phyloP scores from a whole-genome alignment of 768 basidiomycete species.

The Terana coerulea region DNA sequence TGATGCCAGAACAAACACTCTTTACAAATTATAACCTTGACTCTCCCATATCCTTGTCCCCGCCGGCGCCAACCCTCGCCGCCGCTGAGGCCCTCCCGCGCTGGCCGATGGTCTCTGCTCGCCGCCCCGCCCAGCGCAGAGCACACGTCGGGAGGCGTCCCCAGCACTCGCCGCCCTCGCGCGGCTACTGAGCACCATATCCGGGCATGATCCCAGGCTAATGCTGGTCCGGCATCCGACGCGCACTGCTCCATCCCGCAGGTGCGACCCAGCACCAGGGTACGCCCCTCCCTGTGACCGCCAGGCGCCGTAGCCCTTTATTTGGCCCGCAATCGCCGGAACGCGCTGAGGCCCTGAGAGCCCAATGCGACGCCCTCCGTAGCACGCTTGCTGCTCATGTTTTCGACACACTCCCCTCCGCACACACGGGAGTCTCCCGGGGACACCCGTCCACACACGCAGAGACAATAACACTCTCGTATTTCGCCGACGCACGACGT shows the following conservation, averaged over 20 bases:
- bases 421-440: too few relatives aligned
- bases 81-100: not conserved
- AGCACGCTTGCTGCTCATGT: not conserved
- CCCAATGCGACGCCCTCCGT: not conserved
- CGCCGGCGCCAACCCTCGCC: slow-evolving; percentile 7
- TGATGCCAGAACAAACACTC: not conserved
- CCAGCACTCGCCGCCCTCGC: not conserved
- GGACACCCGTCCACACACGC: not conserved
- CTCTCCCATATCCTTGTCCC: not conserved
- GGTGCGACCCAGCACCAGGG: not conserved
- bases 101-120: not conserved
- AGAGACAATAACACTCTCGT: not conserved
- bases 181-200: not conserved
- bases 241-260: not conserved
- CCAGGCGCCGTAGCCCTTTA: slow-evolving; percentile 9
- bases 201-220: not conserved
- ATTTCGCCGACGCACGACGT: slow-evolving; percentile 24
- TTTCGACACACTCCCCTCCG: too few relatives aligned
- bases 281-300: slow-evolving; percentile 14
- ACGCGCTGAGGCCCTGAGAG: slow-evolving; percentile 7
- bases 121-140: not conserved
- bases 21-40: not conserved
- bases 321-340: slow-evolving; percentile 17
- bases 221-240: not conserved
- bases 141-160: not conserved